These are phyloP conservation scores for Santalum album DNA, from an alignment of 164 flowering plant species.

Conservation along the genomic window DNA sequence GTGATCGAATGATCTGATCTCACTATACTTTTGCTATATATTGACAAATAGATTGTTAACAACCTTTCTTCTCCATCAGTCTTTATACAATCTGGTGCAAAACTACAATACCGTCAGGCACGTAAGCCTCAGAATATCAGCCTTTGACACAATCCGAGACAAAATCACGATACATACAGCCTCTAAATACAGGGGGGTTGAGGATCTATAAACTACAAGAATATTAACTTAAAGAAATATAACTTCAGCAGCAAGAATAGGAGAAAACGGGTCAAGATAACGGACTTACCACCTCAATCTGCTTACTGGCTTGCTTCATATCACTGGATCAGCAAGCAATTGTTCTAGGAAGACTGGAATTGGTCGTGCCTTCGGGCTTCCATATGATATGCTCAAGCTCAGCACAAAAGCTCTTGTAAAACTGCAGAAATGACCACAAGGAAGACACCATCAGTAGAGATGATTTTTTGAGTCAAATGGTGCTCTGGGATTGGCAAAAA, in stretches of 20 bases:
- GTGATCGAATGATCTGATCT: too few relatives aligned
- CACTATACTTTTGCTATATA: too few relatives aligned
- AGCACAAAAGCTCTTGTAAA: slow-evolving; percentile 66
- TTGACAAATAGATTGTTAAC: too few relatives aligned
- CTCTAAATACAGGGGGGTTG: background rate
- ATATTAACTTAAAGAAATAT: background rate
- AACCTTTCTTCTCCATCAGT: too few relatives aligned
- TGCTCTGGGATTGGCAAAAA: too few relatives aligned
- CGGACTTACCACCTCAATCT: background rate
- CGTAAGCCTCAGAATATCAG: too few relatives aligned
- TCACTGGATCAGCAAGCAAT: slow-evolving; percentile 44
- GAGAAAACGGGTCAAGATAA: background rate
- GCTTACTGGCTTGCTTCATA: slow-evolving; percentile 23
- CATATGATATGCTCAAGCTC: slow-evolving; percentile 68
- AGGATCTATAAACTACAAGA: background rate
- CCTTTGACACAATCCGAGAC: too few relatives aligned
- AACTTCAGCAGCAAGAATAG: background rate
- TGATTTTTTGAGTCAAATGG: too few relatives aligned
- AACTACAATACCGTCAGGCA: too few relatives aligned
- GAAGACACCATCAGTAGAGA: background rate
- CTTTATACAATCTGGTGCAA: too few relatives aligned
- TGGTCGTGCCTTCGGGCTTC: slow-evolving; percentile 37
- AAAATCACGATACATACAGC: too few relatives aligned
- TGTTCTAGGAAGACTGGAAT: slow-evolving; percentile 31
- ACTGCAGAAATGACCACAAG: slow-evolving; percentile 35